Conservation (phyloP, 306 rosid species). For the Quercus robur region DNA sequence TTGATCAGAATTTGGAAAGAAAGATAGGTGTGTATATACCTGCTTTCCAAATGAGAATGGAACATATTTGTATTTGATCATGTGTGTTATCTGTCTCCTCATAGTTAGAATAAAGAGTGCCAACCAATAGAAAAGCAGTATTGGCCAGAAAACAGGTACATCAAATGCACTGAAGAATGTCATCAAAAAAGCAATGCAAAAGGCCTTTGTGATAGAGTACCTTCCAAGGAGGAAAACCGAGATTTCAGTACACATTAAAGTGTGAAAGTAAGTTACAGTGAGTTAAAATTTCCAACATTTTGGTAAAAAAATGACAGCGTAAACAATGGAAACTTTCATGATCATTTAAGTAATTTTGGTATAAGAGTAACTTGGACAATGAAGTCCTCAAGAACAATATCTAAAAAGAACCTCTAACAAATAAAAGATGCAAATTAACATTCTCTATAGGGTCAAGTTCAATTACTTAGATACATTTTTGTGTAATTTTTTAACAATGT, state of each 20-base stretch:
- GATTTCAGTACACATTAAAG: slow-evolving; percentile 16
- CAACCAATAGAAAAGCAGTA: slow-evolving; percentile 93
- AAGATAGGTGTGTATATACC: slow-evolving; percentile 36
- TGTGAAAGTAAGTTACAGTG: neutral
- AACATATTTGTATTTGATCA: slow-evolving; percentile 93
- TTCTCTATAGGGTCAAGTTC: no score
- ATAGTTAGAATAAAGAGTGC: slow-evolving; percentile 74
- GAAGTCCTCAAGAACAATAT: neutral
- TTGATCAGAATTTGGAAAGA: neutral
- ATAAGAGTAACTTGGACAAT: neutral
- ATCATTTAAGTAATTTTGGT: neutral
- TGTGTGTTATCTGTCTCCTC: slow-evolving; percentile 93
- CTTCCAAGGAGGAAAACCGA: slow-evolving; percentile 38
- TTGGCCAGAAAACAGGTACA: slow-evolving; percentile 97
- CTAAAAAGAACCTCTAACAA: neutral
- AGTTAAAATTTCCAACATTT: neutral
- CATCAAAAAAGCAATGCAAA: slow-evolving; percentile 83
- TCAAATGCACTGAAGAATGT: slow-evolving; percentile 69
- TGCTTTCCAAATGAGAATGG: slow-evolving; percentile 95
- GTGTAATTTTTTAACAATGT: no score
- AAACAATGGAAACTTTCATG: neutral
- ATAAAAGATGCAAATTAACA: no score
- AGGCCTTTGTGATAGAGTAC: slow-evolving; percentile 91
- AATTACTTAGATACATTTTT: no score
- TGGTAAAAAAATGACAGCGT: neutral